Conservation (phyloP, 2,329 filamentous ascomycete genomes). For the Aspergillus transmontanensis region DNA sequence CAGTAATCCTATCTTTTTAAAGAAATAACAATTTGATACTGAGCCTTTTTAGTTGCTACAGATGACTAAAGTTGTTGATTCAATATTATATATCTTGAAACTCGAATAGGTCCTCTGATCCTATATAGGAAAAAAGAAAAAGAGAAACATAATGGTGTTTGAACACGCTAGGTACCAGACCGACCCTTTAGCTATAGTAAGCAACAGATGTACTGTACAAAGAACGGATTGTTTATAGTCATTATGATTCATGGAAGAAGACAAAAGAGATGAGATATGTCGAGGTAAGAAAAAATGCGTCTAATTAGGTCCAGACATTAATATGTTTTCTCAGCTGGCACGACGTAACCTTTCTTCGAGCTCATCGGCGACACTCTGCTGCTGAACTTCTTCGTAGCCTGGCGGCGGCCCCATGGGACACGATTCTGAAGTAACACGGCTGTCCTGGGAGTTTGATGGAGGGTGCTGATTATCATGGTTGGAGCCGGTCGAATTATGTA, state of each 20-base stretch:
- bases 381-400: constrained; percentile 88
- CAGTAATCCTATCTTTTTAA: constrained; percentile 13
- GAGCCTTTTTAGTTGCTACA: background rate
- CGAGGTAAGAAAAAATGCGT: background rate
- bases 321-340: constrained; percentile 24
- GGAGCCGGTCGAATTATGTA: constrained; percentile 32
- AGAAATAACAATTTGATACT: background rate
- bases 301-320: background rate
- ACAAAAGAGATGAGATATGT: background rate
- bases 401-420: constrained; percentile 74
- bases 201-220: background rate
- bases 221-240: background rate
- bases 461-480: constrained; percentile 10
- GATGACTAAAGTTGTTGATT: background rate
- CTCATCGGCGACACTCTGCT: constrained; percentile 74
- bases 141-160: background rate
- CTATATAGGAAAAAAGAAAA: constrained; percentile 10
- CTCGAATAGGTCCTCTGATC: background rate
- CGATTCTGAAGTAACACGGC: constrained; percentile 26
- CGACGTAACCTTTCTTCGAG: constrained; percentile 61
- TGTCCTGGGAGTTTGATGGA: constrained; percentile 16
- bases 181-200: background rate
- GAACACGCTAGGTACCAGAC: background rate
- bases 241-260: constrained; percentile 18
- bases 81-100: background rate